Percentiles rank a stretch among this genome's conserved stretches.
Evolutionary conservation across 139 green algal genomes (phyloP).

Genomic region (Chlamydomonas sphaeroides): DNA sequence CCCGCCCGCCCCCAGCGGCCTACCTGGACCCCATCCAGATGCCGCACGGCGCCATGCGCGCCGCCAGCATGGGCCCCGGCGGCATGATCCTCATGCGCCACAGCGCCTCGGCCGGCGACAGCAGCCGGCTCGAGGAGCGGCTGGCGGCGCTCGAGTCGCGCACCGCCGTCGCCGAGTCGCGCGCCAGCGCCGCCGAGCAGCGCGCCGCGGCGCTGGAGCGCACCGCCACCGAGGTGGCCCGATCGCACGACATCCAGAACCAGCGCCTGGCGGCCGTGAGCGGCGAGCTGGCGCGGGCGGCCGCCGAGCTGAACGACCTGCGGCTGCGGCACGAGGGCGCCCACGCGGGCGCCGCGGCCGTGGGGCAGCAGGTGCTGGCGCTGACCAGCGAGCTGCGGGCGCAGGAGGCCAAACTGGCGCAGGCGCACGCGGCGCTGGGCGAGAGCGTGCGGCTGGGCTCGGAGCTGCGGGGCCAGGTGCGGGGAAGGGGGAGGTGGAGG

Average conservation of each 20-base stretch:
- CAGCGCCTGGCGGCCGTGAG: constrained; percentile 34
- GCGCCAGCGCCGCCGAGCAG: neutral
- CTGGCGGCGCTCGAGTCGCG: constrained; percentile 28
- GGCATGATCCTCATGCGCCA: neutral
- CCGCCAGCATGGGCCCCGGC: neutral
- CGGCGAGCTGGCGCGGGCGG: constrained; percentile 28
- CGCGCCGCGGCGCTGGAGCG: constrained; percentile 20
- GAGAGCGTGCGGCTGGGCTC: constrained; percentile 5
- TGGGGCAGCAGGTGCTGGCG: constrained; percentile 34
- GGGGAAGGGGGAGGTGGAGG: neutral
- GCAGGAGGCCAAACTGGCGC: constrained; percentile 28
- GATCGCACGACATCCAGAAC: constrained; percentile 41
- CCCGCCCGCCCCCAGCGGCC: neutral
- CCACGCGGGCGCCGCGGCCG: neutral
- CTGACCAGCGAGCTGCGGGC: constrained; percentile 3
- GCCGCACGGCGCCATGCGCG: neutral
- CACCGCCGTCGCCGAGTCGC: constrained; percentile 19
- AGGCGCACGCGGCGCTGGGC: constrained; percentile 1
- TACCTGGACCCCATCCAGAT: constrained; percentile 25
- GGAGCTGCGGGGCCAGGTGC: constrained; percentile 32
- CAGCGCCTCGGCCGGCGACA: neutral
- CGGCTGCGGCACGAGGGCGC: constrained; percentile 44
- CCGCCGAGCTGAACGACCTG: constrained; percentile 44
- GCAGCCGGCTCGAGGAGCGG: constrained; percentile 8
- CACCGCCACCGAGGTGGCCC: neutral